Evolutionary conservation across 768 basidiomycete species (phyloP), one percentile per base, ranked within the genome.

Genomic region (Lactarius psammicola): DNA sequence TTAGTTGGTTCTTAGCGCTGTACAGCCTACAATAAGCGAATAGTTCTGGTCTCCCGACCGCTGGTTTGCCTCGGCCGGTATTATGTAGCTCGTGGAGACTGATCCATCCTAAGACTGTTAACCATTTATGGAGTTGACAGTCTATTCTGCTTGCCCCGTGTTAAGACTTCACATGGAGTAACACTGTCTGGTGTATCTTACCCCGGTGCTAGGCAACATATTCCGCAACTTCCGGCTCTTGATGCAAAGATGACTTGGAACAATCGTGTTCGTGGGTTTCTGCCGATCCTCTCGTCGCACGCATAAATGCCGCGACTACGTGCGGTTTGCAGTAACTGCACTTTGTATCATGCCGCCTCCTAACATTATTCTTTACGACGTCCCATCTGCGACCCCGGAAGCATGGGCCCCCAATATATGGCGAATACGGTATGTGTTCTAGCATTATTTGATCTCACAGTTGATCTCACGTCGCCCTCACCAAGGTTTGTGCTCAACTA

Each of bases 341-440:
- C 61, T 51, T 61, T 38, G 5, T 38, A 61, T 55, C 59, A 81
- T 81, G 80, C 74, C 80, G 62, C 78, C 78, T 59, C 83, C 86
- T 15, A 75, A 78, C 56, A 86, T 91, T 66, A 84, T 79, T 18
- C 77, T 91, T 18, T 91, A 89, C 72, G 89, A 91, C 68, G 79
- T 86, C 26, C 85, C 82, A 38, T 85, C 87, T 11, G 79, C 79
- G 57, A 80, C 79, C 10, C 79, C 85, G 2, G 85, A 87, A 60
- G 82, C 88, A n/a, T 91, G 89, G 89, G 85, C 86, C 59, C 89
- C 89, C 33, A 88, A 88, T 68, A 77, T 87, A 33, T 90, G 89
- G 89, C 80, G 87, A 53, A 82, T 91, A 68, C 78, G 89, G 88
- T 86, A 60, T 36, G 77, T 62, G 18, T 17, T 42, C 46, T 13